Evolutionary conservation across 768 basidiomycete species (phyloP).

Genomic region (Rhodotorula diobovata): DNA sequence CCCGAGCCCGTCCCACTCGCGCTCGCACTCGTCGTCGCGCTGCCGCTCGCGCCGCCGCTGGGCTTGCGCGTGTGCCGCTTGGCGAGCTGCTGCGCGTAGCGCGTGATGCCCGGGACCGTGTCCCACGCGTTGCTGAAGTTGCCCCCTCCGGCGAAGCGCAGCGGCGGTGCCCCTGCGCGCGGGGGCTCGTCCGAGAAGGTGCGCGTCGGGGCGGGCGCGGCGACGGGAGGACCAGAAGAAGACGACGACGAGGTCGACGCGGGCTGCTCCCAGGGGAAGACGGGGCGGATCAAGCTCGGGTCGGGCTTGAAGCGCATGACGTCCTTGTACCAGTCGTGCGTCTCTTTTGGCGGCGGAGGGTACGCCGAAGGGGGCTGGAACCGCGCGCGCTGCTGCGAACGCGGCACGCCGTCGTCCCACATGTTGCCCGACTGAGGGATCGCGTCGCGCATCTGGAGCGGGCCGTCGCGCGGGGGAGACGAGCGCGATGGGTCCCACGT

Average conservation of each 20-base stretch:
- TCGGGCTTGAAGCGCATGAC: constrained; percentile 59
- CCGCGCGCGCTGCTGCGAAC: constrained; percentile 49
- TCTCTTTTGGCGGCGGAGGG: constrained; percentile 62
- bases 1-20: not conserved
- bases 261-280: constrained; percentile 94
- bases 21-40: not conserved
- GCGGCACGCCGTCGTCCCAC: constrained; percentile 66
- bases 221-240: not conserved
- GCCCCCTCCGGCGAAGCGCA: not conserved
- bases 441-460: constrained; percentile 58
- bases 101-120: constrained; percentile 68
- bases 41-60: not conserved
- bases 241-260: not conserved
- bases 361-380: constrained; percentile 61
- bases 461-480: constrained; percentile 64
- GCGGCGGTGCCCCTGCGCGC: not conserved
- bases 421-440: constrained; percentile 72
- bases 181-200: constrained; percentile 16
- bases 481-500: constrained; percentile 73
- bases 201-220: constrained; percentile 2
- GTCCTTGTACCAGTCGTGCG: constrained; percentile 60
- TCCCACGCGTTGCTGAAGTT: constrained; percentile 80
- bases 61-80: constrained; percentile 30
- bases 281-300: constrained; percentile 62
- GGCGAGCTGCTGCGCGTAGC: constrained; percentile 56